phyloP scores from a whole-genome alignment of 352 stramenopile species.

The Globisporangium apiculatum region DNA sequence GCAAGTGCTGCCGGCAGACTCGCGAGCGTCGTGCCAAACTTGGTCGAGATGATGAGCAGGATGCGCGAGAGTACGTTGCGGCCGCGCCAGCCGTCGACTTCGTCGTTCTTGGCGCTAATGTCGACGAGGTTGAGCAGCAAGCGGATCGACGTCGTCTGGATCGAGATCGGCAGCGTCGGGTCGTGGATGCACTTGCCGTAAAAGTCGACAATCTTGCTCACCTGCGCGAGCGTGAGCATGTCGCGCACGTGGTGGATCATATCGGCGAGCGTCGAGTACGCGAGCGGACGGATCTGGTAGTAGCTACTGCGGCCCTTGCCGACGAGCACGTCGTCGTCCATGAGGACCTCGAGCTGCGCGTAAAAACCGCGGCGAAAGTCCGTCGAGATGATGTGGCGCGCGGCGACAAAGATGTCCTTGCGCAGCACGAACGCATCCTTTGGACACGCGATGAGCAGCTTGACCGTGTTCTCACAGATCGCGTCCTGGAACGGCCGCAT shows the following conservation, averaged over 20 bases:
- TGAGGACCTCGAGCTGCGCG: conserved; percentile 90
- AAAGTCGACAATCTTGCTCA: conserved; percentile 93
- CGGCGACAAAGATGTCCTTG: conserved; percentile 96
- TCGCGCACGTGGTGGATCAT: conserved; percentile 96
- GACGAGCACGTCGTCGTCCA: conserved; percentile 94
- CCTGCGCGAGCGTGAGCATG: conserved; percentile 92
- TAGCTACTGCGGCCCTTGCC: conserved; percentile 79
- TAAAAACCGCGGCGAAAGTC: conserved; percentile 97
- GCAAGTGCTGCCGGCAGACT: conserved; percentile 63
- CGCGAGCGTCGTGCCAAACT: conserved; percentile 89
- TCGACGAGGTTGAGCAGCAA: conserved; percentile 96
- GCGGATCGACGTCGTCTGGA: conserved; percentile 95
- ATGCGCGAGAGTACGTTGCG: conserved; percentile 89
- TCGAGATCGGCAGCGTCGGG: conserved; percentile 90
- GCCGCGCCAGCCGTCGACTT: conserved; percentile 80
- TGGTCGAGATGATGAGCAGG: conserved; percentile 91
- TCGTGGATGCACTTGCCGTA: conserved; percentile 92
- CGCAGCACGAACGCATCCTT: conserved; percentile 91
- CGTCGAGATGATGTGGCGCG: conserved; percentile 95
- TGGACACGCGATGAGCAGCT: conserved; percentile 92
- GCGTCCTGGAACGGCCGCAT: conserved; percentile 94
- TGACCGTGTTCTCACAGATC: conserved; percentile 92
- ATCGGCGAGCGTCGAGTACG: conserved; percentile 96
- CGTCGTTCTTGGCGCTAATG: conserved; percentile 94
- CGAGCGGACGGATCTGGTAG: conserved; percentile 91